Evolutionary conservation across 306 rosid genomes (phyloP).

Genomic region (Myrica gale): DNA sequence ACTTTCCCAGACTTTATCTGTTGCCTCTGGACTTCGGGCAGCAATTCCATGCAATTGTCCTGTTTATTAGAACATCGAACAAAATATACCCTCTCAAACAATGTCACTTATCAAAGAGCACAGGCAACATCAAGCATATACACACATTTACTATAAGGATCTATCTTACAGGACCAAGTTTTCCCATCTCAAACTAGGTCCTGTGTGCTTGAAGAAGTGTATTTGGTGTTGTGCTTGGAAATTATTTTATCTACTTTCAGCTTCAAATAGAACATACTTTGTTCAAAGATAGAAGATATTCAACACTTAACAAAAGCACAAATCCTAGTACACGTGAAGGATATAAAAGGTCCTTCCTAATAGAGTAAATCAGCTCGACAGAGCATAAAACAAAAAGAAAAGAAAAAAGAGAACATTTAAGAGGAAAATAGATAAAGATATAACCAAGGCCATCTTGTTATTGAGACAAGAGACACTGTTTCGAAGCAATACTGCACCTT

Average conservation of each 20-base stretch:
- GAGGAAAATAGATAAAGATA: not conserved
- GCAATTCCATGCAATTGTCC: conserved; percentile 84
- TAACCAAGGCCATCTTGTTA: not conserved
- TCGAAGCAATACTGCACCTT: not conserved
- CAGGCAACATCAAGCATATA: not conserved
- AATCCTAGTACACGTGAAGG: not conserved
- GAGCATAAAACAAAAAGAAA: not conserved
- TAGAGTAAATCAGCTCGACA: not conserved
- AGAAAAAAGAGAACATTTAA: not conserved
- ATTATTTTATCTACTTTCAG: not conserved
- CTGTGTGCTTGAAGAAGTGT: not conserved
- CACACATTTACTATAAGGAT: not conserved
- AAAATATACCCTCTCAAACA: not conserved
- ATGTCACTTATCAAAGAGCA: not conserved
- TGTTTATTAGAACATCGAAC: conserved; percentile 42
- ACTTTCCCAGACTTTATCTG: conserved; percentile 61
- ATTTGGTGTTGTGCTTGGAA: not conserved
- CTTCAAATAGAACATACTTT: not conserved
- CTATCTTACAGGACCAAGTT: conserved; percentile 3
- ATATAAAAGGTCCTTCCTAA: not conserved
- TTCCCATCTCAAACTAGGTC: not conserved
- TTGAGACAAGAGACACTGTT: not conserved
- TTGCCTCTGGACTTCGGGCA: conserved; percentile 74
- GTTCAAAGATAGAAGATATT: not conserved
- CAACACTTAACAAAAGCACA: not conserved